Percentiles rank a stretch among this genome's conserved stretches.
phyloP scores from a whole-genome alignment of 352 stramenopile genomes.

The Pseudoperonospora humuli region DNA sequence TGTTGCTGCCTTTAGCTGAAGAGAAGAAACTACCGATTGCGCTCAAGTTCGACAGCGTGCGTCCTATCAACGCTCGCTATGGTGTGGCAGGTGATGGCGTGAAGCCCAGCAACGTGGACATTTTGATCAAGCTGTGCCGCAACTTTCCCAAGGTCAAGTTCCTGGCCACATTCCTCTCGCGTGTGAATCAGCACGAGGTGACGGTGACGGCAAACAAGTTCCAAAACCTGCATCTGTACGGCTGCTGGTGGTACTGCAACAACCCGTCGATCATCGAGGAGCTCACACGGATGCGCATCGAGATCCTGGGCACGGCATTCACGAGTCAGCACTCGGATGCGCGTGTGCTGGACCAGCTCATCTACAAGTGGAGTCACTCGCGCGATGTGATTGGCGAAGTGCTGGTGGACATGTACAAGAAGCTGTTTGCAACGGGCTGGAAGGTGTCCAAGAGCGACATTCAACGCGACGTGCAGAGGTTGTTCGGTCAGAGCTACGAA shows the following conservation, averaged over 20 bases:
- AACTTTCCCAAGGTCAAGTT: slow-evolving; percentile 90
- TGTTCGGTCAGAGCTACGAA: slow-evolving; percentile 89
- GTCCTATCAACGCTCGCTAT: slow-evolving; percentile 78
- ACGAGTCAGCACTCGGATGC: slow-evolving; percentile 92
- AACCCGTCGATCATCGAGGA: slow-evolving; percentile 91
- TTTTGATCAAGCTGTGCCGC: slow-evolving; percentile 80
- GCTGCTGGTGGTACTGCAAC: slow-evolving; percentile 95
- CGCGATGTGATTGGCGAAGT: slow-evolving; percentile 83
- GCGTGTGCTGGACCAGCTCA: slow-evolving; percentile 90
- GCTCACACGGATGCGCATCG: slow-evolving; percentile 85
- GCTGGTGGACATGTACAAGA: slow-evolving; percentile 84
- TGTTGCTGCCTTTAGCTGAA: slow-evolving; percentile 87
- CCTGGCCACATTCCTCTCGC: slow-evolving; percentile 90
- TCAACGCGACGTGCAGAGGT: slow-evolving; percentile 55
- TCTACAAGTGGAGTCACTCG: slow-evolving; percentile 95
- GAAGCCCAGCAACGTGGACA: slow-evolving; percentile 80
- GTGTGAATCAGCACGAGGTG: slow-evolving; percentile 92
- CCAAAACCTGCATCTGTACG: slow-evolving; percentile 91
- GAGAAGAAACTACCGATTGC: slow-evolving; percentile 86
- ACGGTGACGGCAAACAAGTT: slow-evolving; percentile 93
- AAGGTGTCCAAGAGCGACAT: slow-evolving; percentile 77
- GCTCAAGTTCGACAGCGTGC: slow-evolving; percentile 90
- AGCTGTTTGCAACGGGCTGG: slow-evolving; percentile 82
- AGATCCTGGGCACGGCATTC: slow-evolving; percentile 91
- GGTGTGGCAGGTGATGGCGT: slow-evolving; percentile 87